Evolutionary conservation across 1,284 basidiomycete genomes (phyloP).

Genomic region (Malassezia restricta): DNA sequence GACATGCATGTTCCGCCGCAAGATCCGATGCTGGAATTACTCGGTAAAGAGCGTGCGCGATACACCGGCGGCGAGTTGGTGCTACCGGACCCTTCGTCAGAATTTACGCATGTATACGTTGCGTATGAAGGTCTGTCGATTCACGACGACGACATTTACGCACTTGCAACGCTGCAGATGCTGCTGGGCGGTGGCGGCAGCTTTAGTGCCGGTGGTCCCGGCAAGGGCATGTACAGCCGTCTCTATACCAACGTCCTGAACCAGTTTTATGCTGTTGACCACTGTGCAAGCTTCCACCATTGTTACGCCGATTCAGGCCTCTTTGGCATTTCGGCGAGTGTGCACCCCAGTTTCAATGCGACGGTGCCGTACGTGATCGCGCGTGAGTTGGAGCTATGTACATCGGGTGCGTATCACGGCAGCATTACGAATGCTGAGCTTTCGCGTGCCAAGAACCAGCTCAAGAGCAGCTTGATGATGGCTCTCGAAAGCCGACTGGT

Average conservation of each 20-base stretch:
- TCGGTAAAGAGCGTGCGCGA: conserved; percentile 52
- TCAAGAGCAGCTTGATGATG: conserved; percentile 89
- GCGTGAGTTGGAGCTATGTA: conserved; percentile 56
- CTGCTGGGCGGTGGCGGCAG: conserved; percentile 86
- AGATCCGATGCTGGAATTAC: conserved; percentile 22
- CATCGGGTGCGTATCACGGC: conserved; percentile 29
- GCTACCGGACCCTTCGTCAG: conserved; percentile 54
- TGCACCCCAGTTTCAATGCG: conserved; percentile 58
- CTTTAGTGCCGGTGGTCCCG: conserved; percentile 90
- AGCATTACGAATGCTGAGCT: conserved; percentile 61
- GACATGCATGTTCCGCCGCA: conserved; percentile 45
- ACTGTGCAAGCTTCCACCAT: conserved; percentile 95
- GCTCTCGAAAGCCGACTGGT: conserved; percentile 80
- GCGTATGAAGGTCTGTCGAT: conserved; percentile 86
- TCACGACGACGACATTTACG: conserved; percentile 84
- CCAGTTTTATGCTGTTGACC: conserved; percentile 83
- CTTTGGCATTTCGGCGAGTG: conserved; percentile 85
- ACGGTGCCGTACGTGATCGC: conserved; percentile 72
- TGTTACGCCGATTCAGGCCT: conserved; percentile 89
- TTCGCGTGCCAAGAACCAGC: conserved; percentile 81
- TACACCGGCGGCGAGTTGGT: conserved; percentile 76
- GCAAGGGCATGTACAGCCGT: conserved; percentile 97
- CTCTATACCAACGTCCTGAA: conserved; percentile 96
- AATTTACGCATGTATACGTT: conserved; percentile 87
- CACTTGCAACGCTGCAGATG: conserved; percentile 86